phyloP scores from a whole-genome alignment of 345 rosid genomes.

The Euphorbia pulcherrima region DNA sequence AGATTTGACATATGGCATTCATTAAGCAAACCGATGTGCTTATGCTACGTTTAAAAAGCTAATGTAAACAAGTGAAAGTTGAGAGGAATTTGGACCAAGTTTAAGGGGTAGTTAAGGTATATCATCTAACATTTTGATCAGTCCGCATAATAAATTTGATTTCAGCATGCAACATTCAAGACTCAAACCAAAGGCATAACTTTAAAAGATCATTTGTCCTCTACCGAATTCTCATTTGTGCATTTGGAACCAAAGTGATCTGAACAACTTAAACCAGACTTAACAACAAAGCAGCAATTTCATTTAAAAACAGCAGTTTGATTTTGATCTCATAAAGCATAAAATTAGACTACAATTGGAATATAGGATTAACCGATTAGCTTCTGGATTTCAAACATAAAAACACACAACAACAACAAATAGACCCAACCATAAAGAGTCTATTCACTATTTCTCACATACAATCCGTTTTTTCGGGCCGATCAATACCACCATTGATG shows the following conservation, averaged over 20 bases:
- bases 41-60: too few relatives aligned
- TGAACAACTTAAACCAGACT: too few relatives aligned
- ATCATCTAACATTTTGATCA: background rate
- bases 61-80: too few relatives aligned
- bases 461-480: background rate
- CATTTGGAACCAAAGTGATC: too few relatives aligned
- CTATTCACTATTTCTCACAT: background rate
- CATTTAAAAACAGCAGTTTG: too few relatives aligned
- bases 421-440: background rate
- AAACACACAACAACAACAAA: background rate
- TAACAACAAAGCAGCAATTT: background rate
- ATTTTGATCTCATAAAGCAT: background rate
- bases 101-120: too few relatives aligned
- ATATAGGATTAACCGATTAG: too few relatives aligned
- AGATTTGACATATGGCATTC: too few relatives aligned
- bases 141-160: background rate
- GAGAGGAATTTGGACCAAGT: too few relatives aligned
- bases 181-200: background rate
- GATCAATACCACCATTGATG: constrained; percentile 51
- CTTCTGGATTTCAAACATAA: background rate
- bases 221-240: background rate
- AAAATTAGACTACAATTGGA: too few relatives aligned
- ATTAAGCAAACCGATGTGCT: too few relatives aligned
- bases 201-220: background rate
- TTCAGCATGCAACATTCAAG: background rate